A percentile compares a stretch with the other conserved stretches of the same genome.
Evolutionary conservation across 2,329 filamentous ascomycete genomes (phyloP).

Genomic region (Alternaria ventricosa): DNA sequence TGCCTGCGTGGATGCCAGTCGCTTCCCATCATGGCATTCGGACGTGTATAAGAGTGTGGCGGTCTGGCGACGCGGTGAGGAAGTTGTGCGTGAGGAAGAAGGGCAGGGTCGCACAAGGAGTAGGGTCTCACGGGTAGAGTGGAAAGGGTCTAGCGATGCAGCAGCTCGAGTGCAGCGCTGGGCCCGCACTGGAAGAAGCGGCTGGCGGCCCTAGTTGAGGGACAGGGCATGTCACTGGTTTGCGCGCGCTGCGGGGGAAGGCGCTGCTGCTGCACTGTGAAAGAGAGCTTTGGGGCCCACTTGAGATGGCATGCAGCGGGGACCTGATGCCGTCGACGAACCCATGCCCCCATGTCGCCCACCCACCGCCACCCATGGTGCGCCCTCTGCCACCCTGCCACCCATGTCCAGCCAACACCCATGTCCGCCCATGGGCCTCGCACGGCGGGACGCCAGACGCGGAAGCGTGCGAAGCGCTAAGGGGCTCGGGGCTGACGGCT

Average conservation of each 20-base stretch:
- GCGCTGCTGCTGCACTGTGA: slow-evolving; percentile 18
- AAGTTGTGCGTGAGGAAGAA: slow-evolving; percentile 1
- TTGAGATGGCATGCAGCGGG: slow-evolving; percentile 16
- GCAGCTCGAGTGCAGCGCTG: slow-evolving; percentile 4
- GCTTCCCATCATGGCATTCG: slow-evolving; percentile 21
- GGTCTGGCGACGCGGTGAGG: slow-evolving; percentile 5
- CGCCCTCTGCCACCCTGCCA: not conserved
- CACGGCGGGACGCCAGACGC: slow-evolving; percentile 14
- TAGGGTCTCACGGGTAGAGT: slow-evolving; percentile 11
- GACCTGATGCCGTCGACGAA: slow-evolving; percentile 11
- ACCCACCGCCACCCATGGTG: not conserved
- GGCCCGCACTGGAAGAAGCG: slow-evolving; percentile 11
- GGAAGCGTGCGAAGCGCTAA: slow-evolving; percentile 10
- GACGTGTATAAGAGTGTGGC: slow-evolving; percentile 5
- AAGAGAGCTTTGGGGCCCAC: slow-evolving; percentile 7
- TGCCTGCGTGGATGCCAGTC: slow-evolving; percentile 20
- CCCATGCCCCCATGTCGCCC: slow-evolving; percentile 7
- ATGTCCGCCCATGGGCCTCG: not conserved
- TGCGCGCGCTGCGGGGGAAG: slow-evolving; percentile 14
- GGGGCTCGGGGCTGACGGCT: slow-evolving; percentile 12
- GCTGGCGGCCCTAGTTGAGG: slow-evolving; percentile 15
- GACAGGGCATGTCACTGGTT: slow-evolving; percentile 15
- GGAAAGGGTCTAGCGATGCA: slow-evolving; percentile 15
- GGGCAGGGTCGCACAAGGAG: slow-evolving; percentile 14
- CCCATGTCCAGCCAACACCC: not conserved